A percentile compares a stretch with the other conserved stretches of the same genome.
These are phyloP conservation scores for Purshia tridentata DNA, from an alignment of 306 rosid species.

Conservation along the genomic window DNA sequence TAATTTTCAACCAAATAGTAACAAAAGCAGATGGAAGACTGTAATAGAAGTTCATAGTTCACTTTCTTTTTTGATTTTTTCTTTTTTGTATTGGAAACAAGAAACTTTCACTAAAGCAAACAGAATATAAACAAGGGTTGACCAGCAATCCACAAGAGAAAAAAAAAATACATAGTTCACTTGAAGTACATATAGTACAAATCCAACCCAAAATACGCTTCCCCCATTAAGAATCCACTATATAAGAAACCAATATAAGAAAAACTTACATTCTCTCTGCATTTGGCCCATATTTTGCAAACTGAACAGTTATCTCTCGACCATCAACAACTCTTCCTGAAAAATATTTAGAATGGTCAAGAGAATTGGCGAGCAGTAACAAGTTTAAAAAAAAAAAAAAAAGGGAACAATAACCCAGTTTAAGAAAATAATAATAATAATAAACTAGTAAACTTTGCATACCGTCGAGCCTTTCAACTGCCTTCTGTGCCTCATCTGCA, in stretches of 20 bases:
- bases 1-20: neutral
- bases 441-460: neutral
- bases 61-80: too few species aligned
- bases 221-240: neutral
- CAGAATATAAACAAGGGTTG: too few species aligned
- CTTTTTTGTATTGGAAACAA: too few species aligned
- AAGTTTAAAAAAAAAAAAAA: neutral
- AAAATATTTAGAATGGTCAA: neutral
- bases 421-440: neutral
- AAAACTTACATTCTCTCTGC: conserved; percentile 84
- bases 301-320: conserved; percentile 89
- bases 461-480: conserved; percentile 92
- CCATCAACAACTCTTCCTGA: conserved; percentile 89
- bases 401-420: neutral
- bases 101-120: too few species aligned
- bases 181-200: neutral
- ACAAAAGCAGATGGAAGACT: neutral
- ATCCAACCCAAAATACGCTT: neutral
- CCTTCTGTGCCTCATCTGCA: conserved; percentile 87
- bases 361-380: neutral
- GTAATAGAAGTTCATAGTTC: neutral
- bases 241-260: neutral
- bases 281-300: conserved; percentile 93
- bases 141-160: too few species aligned
- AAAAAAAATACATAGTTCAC: neutral